Conservation (phyloP, 768 basidiomycete genomes). For the Strobilomyces echinocephalus region DNA sequence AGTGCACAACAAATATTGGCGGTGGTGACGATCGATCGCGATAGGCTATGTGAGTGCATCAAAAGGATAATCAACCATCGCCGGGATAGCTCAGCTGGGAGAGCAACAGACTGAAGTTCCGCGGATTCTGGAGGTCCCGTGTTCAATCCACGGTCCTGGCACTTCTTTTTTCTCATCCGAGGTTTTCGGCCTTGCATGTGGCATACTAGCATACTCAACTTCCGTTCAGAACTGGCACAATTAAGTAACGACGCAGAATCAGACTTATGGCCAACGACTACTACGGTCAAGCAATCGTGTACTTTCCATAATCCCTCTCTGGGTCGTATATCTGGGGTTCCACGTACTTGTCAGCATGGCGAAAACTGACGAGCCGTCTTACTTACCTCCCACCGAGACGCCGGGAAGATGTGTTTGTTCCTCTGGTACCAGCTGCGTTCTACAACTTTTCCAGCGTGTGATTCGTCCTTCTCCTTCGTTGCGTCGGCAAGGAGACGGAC, state of each 20-base stretch:
- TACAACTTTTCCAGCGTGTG: constrained; percentile 97
- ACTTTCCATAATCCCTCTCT: constrained; percentile 89
- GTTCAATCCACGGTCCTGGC: constrained; percentile 56
- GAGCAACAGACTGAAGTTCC: constrained; percentile 63
- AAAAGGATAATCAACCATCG: constrained; percentile 7
- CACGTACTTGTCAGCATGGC: neutral
- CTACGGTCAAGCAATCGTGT: constrained; percentile 59
- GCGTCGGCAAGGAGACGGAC: constrained; percentile 92
- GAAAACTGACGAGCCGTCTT: neutral
- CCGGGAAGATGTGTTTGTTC: constrained; percentile 97
- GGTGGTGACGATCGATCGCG: too few relatives aligned
- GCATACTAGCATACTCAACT: too few relatives aligned
- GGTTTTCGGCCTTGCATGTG: too few relatives aligned
- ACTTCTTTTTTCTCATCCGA: constrained; percentile 14
- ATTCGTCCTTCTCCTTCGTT: constrained; percentile 95
- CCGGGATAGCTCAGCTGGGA: constrained; percentile 72
- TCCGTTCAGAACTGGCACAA: too few relatives aligned
- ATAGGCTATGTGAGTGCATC: too few relatives aligned
- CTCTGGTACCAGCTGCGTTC: constrained; percentile 94
- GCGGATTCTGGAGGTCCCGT: constrained; percentile 39
- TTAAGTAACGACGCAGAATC: neutral
- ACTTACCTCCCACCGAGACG: constrained; percentile 90
- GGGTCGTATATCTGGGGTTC: constrained; percentile 77
- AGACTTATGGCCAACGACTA: neutral
- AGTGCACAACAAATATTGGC: too few relatives aligned